Evolutionary conservation across 75 land plant species (phyloP).

Genomic region (Pseudotsuga menziesii): DNA sequence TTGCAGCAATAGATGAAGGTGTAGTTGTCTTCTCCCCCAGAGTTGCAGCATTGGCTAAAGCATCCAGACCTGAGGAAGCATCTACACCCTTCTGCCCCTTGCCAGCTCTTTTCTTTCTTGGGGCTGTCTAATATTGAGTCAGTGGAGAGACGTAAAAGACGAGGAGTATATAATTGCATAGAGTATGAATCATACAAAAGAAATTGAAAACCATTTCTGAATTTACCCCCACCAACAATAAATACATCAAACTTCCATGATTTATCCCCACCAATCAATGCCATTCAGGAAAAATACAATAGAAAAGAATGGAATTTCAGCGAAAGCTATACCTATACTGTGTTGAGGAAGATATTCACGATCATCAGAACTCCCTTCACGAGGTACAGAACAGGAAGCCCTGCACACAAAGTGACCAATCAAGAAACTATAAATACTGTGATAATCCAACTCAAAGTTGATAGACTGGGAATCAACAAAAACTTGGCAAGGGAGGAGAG

Average conservation of each 20-base stretch:
- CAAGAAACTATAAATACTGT: not conserved
- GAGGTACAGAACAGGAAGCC: not conserved
- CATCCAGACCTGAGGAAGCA: conserved; percentile 24
- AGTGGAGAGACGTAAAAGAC: not conserved
- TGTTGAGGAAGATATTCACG: not conserved
- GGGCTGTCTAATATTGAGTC: not conserved
- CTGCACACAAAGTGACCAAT: not conserved
- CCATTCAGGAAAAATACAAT: not conserved
- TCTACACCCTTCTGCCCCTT: not conserved
- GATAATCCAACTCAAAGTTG: not conserved
- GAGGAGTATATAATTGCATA: not conserved
- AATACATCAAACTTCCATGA: not conserved
- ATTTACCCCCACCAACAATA: not conserved
- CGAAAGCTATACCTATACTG: not conserved
- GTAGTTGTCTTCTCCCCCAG: conserved; percentile 19
- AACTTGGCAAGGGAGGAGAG: too few species aligned
- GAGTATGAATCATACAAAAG: not conserved
- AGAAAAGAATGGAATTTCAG: not conserved
- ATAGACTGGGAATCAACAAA: too few species aligned
- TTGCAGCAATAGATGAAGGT: conserved; percentile 21
- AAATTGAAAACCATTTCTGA: not conserved
- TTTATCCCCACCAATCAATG: not conserved
- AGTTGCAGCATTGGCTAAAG: conserved; percentile 34
- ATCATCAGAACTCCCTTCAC: not conserved
- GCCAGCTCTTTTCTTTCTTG: not conserved